These are phyloP conservation scores for Amaranthus tricolor DNA, from an alignment of 179 eudicot genomes.

Conservation along the genomic window DNA sequence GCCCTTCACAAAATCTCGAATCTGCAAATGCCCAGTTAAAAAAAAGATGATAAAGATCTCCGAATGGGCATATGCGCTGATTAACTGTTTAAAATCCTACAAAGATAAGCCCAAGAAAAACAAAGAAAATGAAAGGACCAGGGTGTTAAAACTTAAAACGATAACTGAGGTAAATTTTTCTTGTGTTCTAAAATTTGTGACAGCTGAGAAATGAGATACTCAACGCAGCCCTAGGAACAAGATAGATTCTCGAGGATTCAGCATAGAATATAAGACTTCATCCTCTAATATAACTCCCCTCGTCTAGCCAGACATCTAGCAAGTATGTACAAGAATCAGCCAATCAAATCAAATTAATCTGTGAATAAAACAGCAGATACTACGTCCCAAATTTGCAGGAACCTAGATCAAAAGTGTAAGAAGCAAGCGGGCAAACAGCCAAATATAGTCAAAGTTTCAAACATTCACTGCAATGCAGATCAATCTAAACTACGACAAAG, in stretches of 20 bases:
- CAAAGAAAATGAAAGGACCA: background rate
- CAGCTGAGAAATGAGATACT: background rate
- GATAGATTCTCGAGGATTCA: background rate
- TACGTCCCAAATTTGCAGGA: background rate
- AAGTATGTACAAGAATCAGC: background rate
- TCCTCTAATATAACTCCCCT: background rate
- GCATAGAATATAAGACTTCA: background rate
- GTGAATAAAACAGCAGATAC: background rate
- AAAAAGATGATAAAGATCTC: background rate
- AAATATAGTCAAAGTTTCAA: no score
- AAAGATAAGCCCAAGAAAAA: background rate
- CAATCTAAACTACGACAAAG: background rate
- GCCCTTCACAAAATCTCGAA: conserved; percentile 73
- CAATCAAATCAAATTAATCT: background rate
- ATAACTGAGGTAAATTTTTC: no score
- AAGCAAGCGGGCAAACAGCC: background rate
- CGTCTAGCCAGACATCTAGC: background rate
- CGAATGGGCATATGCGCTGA: background rate
- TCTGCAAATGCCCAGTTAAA: conserved; percentile 36
- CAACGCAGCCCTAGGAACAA: background rate
- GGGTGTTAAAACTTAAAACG: background rate
- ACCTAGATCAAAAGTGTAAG: background rate
- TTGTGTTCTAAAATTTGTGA: background rate
- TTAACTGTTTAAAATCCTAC: background rate
- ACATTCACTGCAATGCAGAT: no score